Base-by-base conservation (phyloP, 1,284 basidiomycete species). In the Irpex sp. region DNA sequence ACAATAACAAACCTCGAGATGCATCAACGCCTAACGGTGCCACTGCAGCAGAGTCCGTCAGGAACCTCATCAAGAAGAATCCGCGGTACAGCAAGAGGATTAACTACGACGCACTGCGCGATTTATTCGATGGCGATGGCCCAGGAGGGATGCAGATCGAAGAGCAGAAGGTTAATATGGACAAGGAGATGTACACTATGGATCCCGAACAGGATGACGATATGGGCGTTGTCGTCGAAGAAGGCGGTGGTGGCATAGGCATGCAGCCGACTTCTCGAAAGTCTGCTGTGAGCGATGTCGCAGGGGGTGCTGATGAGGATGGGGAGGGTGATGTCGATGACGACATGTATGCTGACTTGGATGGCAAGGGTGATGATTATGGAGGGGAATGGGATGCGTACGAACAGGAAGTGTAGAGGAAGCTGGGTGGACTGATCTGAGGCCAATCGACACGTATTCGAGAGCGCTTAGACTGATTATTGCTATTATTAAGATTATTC, bases 61-160 rank as follows among this genome's bases (percentile, higher is more conserved):
- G 83, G 26, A 90, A 89, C 62, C 80, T 95, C 43, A 79, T 95
- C 68, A 90, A 90, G 79, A 92, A 92, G 75, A 92, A 89, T 66
- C 81, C 86, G 26, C 92, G 87, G 73, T 93, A 94, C 75, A 93
- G 90, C 76, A 92, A 92, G 70, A 85, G 93, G 59, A 95, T 95
- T 75, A 95, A 95, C 72, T 95, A 95, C 71, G 88, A 92, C 68
- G 93, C 92, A 0, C 83, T 95, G 59, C 89, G 90, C 68, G 84
- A 85, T 63, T 81, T 94, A 5, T 93, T 94, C 72, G 81, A 86
- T 33, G 83, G 84, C 50, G 79, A 76, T 54, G 77, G 53, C 11
- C 39, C 62, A 11, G 37, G 36, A 15, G 60, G 55, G n/a, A n/a
- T 15, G 39, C 39, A 46, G 13, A 17, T 49, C n/a, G 61, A 31